Evolutionary conservation across 2,329 filamentous ascomycete species (phyloP).

Genomic region (Neofusicoccum parvum): DNA sequence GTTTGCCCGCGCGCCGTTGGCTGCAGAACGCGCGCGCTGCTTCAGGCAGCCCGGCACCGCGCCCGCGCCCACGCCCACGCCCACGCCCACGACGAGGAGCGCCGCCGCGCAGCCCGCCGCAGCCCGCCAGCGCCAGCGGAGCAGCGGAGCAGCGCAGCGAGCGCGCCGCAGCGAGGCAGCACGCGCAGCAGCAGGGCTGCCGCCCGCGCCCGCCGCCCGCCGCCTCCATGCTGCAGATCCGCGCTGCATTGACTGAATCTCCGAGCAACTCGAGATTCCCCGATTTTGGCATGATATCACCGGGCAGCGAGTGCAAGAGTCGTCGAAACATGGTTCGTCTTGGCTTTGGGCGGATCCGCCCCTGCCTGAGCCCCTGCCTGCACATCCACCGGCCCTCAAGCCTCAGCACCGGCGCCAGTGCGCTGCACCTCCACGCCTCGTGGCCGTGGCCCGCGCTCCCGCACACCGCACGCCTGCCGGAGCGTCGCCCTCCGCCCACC

Average conservation of each 20-base stretch:
- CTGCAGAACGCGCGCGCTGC: not conserved
- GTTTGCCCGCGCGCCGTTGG: not conserved
- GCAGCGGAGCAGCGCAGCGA: not conserved
- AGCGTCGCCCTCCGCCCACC: not conserved
- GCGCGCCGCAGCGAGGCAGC: no score
- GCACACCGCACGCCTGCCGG: not conserved
- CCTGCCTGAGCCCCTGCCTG: conserved; percentile 15
- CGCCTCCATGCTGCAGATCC: conserved; percentile 8
- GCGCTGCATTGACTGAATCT: conserved; percentile 20
- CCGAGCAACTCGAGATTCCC: conserved; percentile 18
- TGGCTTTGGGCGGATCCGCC: conserved; percentile 13
- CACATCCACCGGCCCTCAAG: conserved; percentile 16
- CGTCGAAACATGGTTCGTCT: conserved; percentile 20
- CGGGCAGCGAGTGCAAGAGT: conserved; percentile 7
- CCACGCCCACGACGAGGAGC: not conserved
- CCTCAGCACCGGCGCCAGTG: not conserved
- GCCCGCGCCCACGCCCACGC: not conserved
- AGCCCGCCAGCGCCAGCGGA: no score
- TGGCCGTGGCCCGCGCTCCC: conserved; percentile 12
- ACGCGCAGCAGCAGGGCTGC: no score
- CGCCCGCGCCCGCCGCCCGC: no score
- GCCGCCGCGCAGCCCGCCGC: not conserved
- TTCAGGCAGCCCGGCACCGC: no score
- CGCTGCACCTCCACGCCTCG: not conserved
- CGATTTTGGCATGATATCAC: conserved; percentile 14